Conservation (phyloP, 148 eudicot genomes). For the Chenopodium formosanum region DNA sequence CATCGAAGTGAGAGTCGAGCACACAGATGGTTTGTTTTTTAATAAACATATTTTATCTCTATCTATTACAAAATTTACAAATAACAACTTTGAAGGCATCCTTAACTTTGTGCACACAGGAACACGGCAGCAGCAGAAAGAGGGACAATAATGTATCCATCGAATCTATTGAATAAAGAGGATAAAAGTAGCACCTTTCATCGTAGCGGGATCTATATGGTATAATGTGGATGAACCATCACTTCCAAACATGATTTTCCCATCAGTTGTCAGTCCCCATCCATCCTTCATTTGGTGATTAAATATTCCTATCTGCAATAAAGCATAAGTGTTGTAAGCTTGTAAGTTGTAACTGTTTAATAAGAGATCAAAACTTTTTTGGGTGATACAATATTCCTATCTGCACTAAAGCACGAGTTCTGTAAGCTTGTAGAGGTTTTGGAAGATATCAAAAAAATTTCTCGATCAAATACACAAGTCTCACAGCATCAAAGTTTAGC, state of each 20-base stretch:
- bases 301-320: constrained; percentile 58
- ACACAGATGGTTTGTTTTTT: not conserved
- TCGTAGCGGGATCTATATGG: constrained; percentile 65
- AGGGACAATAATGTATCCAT: not conserved
- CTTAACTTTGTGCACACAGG: not conserved
- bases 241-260: constrained; percentile 71
- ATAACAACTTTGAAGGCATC: not conserved
- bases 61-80: not conserved
- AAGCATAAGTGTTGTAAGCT: not conserved
- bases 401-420: constrained; percentile 38
- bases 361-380: constrained; percentile 1
- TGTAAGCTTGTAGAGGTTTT: not conserved
- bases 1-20: not conserved
- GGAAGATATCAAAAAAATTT: no score
- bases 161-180: not conserved
- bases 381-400: constrained; percentile 55
- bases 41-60: no score
- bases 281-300: constrained; percentile 85
- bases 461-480: not conserved
- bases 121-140: not conserved
- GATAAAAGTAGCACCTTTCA: constrained; percentile 51
- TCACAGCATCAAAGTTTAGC: not conserved
- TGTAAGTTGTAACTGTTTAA: no score
- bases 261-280: constrained; percentile 97
- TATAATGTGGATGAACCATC: constrained; percentile 88